Conservation (phyloP, 257 asterid genomes). For the Henckelia pumila region DNA sequence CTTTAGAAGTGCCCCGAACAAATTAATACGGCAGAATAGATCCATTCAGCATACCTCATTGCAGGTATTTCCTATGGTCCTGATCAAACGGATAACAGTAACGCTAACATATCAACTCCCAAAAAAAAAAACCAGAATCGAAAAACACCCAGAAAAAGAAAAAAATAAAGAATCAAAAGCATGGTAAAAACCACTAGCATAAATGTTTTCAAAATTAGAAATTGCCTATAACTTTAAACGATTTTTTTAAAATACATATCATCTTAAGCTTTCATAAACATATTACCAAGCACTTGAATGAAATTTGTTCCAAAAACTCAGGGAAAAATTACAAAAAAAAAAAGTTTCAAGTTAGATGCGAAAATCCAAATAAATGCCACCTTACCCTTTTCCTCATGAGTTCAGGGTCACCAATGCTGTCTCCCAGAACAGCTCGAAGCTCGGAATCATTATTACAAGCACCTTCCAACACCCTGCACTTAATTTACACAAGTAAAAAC, state of each 20-base stretch:
- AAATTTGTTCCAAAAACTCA: too few relatives aligned
- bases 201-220: too few relatives aligned
- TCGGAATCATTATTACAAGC: slow-evolving; percentile 82
- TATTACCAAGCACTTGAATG: background rate
- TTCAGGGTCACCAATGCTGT: slow-evolving; percentile 90
- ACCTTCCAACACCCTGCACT: slow-evolving; percentile 79
- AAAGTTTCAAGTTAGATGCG: background rate
- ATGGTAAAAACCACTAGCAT: background rate
- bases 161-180: background rate
- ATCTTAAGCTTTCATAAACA: too few relatives aligned
- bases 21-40: background rate
- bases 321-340: background rate
- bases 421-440: slow-evolving; percentile 91
- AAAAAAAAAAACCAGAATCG: background rate
- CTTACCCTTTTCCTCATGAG: slow-evolving; percentile 81
- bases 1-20: background rate
- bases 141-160: too few relatives aligned
- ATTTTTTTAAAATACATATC: too few relatives aligned
- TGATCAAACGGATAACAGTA: slow-evolving; percentile 4
- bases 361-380: slow-evolving; percentile 13
- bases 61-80: background rate
- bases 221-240: background rate
- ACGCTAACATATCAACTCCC: slow-evolving; percentile 2
- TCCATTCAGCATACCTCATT: background rate
- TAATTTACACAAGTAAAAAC: slow-evolving; percentile 19